Base-by-base conservation (phyloP, 768 basidiomycete species). In the Serpula lacrymans region DNA sequence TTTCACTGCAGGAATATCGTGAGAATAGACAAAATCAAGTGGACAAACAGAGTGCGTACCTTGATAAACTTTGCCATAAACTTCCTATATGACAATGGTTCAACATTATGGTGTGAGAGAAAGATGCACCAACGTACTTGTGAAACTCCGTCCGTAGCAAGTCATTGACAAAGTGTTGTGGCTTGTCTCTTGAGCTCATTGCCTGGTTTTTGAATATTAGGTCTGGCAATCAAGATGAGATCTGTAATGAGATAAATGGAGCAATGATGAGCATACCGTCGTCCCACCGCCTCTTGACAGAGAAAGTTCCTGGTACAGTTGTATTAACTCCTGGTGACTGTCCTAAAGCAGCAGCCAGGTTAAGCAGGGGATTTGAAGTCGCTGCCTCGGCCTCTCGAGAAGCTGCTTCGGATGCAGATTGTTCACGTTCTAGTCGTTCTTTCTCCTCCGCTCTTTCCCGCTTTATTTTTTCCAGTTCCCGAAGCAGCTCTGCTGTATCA, bases 131-230 rank as follows among this genome's bases (percentile, higher is more conserved):
- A 1, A 77, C 85, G 43, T 45, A 90, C 88, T 83, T 89, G 70
- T 94, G 91, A 59, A 94, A 95, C 57, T 93, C 88, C 37, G 92
- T 94, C 59, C 95, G 76, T 45, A 98, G 64, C 36, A 97, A 71
- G 64, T 98, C 96, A 58, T 99, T 98, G 47, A 98, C 92, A 57
- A 98, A 98, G 42, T 87, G 83, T 10, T 84, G 82, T 2, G 70
- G 64, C 57, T 82, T 82, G 39, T 82, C 75, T 42, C 68, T 74
- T 34, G 72, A 59, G 23, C 73, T 77, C 64, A 82, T 82, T 1
- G 96, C 90, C 64, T 99, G 96, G 61, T 98, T 97, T 70, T 97
- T 98, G 80, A 98, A 98, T 55, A 98, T 93, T 39, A 96, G 71
- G 63, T 99, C 92, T 92, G 53, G 36, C 46, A 48, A 43, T 25